phyloP scores from a whole-genome alignment of 768 basidiomycete genomes.

The Xanthoconium stramineum region DNA sequence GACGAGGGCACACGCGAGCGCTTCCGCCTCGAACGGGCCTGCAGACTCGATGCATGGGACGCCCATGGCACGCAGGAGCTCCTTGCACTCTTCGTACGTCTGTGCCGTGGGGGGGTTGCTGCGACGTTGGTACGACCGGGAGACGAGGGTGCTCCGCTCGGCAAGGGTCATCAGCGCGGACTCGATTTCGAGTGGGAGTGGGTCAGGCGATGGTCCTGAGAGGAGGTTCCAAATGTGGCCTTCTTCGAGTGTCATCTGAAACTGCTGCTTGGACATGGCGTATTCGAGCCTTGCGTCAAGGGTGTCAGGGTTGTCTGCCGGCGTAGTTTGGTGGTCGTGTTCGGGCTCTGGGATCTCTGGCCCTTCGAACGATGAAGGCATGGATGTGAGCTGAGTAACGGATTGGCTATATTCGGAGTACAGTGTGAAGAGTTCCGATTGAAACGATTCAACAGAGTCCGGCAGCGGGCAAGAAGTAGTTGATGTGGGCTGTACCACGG shows the following conservation, averaged over 20 bases:
- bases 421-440: constrained; percentile 40
- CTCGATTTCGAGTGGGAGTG: constrained; percentile 18
- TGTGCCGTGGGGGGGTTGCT: constrained; percentile 55
- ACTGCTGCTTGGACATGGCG: constrained; percentile 60
- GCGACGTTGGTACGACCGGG: constrained; percentile 62
- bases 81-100: constrained; percentile 70
- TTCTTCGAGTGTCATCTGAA: constrained; percentile 59
- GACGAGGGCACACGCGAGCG: constrained; percentile 76
- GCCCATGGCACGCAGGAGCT: constrained; percentile 77
- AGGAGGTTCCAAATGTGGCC: constrained; percentile 56
- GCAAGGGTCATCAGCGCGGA: constrained; percentile 35
- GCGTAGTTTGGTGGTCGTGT: background rate
- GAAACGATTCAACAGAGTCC: constrained; percentile 30
- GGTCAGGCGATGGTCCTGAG: constrained; percentile 13
- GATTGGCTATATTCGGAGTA: constrained; percentile 50
- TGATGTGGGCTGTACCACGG: constrained; percentile 17
- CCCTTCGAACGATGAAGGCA: constrained; percentile 32
- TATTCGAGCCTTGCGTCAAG: constrained; percentile 40
- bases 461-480: background rate
- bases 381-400: constrained; percentile 41
- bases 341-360: constrained; percentile 9
- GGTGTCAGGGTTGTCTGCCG: constrained; percentile 18
- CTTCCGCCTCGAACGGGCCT: constrained; percentile 81
- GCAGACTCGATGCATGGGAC: constrained; percentile 68
- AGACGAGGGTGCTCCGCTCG: constrained; percentile 53